Base-by-base conservation (phyloP, 2,329 filamentous ascomycete species). In the Bipolaris gigantea region DNA sequence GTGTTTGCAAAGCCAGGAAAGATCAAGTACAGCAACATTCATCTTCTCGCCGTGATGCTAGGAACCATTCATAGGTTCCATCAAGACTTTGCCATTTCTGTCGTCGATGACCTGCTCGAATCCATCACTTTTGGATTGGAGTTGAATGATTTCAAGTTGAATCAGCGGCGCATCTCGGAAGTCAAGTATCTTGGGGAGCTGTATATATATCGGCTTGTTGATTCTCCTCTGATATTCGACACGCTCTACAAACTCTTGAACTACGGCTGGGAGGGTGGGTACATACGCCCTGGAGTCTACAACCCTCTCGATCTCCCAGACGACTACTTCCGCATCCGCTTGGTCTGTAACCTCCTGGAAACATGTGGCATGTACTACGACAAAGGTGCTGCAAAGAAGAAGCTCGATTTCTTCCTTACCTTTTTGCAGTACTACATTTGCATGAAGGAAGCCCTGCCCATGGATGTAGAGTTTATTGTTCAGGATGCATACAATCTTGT, bases 401-500 rank as follows among this genome's bases (percentile, higher is more conserved):
- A 97, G 76, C 83, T 99, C 9, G 94, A 99, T 69, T 97, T 96
- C 74, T 99, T 97, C 75, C 80, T 99, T 56, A 93, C 89, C 0
- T 97, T 97, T 76, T 91, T 99, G 66, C 92, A 96, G 80, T 97
- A 97, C 74, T 99, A 99, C 75, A 88, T 97, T 63, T 87, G 89
- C 67, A 92, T 90, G 18, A 99, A 99, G 75, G 86, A 93, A 18
- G 82, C 89, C 0, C 76, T 97, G 35, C 94, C 95, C 0, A 95
- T 99, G 90, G 94, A 99, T 62, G 90, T 97, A 42, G 94, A 99
- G 54, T 99, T 99, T 72, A 87, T 97, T 41, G 85, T 99, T 6
- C 92, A 97, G 72, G 94, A 99, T 72, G 92, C 90, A 0, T 97
- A 89, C 75, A 86, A 88, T 23, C 77, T 92, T 32, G 88, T 92